Evolutionary conservation across 1,284 basidiomycete genomes (phyloP).

Genomic region (Leccinum huronense): DNA sequence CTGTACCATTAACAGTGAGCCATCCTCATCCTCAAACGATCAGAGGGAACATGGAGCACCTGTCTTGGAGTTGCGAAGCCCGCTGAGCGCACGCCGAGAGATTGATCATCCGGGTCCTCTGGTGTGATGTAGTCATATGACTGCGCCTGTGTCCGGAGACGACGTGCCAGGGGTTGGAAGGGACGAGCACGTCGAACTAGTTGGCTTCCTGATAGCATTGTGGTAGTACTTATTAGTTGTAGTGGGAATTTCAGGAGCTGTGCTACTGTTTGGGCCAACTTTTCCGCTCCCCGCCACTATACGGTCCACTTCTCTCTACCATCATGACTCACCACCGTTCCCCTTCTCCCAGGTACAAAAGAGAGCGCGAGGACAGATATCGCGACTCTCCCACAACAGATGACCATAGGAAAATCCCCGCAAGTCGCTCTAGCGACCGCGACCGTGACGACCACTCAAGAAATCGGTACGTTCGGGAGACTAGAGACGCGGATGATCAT

Average conservation of each 20-base stretch:
- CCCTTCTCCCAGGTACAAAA: constrained; percentile 47
- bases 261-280: constrained; percentile 6
- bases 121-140: constrained; percentile 38
- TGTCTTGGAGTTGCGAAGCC: constrained; percentile 70
- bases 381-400: constrained; percentile 32
- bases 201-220: constrained; percentile 24
- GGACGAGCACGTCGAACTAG: constrained; percentile 23
- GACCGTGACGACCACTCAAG: constrained; percentile 39
- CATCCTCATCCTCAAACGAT: not conserved
- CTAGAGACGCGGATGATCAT: constrained; percentile 40
- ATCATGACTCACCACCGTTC: constrained; percentile 39
- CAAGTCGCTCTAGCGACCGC: constrained; percentile 43
- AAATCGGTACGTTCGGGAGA: constrained; percentile 40
- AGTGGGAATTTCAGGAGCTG: constrained; percentile 5
- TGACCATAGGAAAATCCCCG: constrained; percentile 36
- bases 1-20: constrained; percentile 39
- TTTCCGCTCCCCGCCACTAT: constrained; percentile 1
- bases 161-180: constrained; percentile 26
- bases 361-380: constrained; percentile 33
- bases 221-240: not conserved
- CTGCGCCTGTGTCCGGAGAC: constrained; percentile 46
- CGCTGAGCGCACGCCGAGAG: constrained; percentile 31
- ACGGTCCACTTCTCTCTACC: not conserved
- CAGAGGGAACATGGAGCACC: constrained; percentile 38
- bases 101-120: constrained; percentile 33